Evolutionary conservation across 495 filamentous ascomycete genomes (phyloP), one percentile per base, ranked within the genome.

Genomic region (Lentithecium fluviatile): DNA sequence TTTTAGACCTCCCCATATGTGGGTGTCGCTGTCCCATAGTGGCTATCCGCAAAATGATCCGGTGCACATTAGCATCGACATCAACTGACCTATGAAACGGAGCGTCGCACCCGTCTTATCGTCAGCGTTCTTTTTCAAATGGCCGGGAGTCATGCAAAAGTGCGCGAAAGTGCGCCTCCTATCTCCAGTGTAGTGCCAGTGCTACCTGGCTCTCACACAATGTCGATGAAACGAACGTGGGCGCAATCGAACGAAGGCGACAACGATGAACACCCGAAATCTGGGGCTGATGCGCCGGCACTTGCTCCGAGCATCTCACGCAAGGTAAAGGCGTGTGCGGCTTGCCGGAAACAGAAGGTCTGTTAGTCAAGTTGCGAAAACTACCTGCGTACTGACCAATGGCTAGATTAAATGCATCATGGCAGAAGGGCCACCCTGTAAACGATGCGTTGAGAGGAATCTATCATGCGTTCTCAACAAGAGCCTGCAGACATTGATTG

Each of bases 401-500:
- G 3, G 19, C 13, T 48, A 76, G 75, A 77, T 79, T 47, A 76
- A 76, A 56, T 82, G 80, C 64, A 76, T 80, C 55, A 80, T 83
- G 78, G 66, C 71, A 36, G 60, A 63, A 21, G 77, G 79, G 34
- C 67, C 74, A 45, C 63, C 75, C 2, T 83, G 80, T 60, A 74
- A 76, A 43, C 63, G 80, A 51, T 83, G 80, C 70, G 72, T 69
- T 29, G 78, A 80, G 54, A 79, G 79, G 73, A 75, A 74, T 5
- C 59, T 83, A 45, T 76, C 79, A 45, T 83, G 80, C 61, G 67
- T 80, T 43, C 77, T 83, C 36, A 82, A 83, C 64, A 82, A 82
- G 58, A 82, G 78, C 52, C 73, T 83, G 6, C 80, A 83, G 60
- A 82, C 79, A 17, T 68, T 83, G 54, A 70, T 83, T 37, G 75